Evolutionary conservation across 2,329 filamentous ascomycete genomes (phyloP).

Genomic region (Talaromyces islandicus): DNA sequence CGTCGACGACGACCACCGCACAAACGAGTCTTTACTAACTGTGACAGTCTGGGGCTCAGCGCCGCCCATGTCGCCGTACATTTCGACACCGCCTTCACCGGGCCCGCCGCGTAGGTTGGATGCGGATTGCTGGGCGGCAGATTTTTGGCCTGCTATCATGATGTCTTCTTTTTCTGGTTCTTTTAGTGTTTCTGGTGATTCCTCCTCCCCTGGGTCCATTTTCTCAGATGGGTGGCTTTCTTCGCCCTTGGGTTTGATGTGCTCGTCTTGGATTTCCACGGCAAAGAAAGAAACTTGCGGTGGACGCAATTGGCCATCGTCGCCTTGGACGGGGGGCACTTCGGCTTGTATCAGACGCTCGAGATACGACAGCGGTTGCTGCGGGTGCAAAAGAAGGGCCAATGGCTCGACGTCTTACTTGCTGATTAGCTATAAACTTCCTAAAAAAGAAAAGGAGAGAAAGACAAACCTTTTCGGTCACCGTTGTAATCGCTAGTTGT

Average conservation of each 20-base stretch:
- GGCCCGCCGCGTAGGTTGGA: constrained; percentile 40
- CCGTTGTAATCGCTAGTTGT: constrained; percentile 55
- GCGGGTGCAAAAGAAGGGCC: constrained; percentile 78
- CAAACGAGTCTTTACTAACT: constrained; percentile 54
- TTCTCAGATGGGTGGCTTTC: background rate
- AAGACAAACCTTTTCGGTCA: constrained; percentile 42
- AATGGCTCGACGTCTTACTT: constrained; percentile 65
- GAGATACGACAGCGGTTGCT: constrained; percentile 85
- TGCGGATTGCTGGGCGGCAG: constrained; percentile 18
- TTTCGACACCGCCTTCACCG: constrained; percentile 58
- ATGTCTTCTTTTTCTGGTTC: constrained; percentile 26
- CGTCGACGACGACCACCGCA: constrained; percentile 81
- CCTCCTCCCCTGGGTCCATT: too few species aligned
- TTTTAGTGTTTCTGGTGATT: background rate
- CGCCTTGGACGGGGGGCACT: constrained; percentile 60
- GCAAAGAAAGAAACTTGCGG: constrained; percentile 75
- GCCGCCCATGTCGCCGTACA: constrained; percentile 59
- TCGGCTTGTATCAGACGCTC: constrained; percentile 86
- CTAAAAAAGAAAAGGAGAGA: background rate
- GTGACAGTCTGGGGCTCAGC: constrained; percentile 14
- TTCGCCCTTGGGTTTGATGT: constrained; percentile 32
- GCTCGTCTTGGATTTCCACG: constrained; percentile 63
- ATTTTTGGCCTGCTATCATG: constrained; percentile 29
- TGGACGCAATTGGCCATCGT: constrained; percentile 60
- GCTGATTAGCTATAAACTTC: background rate